phyloP scores from a whole-genome alignment of 352 stramenopile species.

The Globisporangium cystogenes region DNA sequence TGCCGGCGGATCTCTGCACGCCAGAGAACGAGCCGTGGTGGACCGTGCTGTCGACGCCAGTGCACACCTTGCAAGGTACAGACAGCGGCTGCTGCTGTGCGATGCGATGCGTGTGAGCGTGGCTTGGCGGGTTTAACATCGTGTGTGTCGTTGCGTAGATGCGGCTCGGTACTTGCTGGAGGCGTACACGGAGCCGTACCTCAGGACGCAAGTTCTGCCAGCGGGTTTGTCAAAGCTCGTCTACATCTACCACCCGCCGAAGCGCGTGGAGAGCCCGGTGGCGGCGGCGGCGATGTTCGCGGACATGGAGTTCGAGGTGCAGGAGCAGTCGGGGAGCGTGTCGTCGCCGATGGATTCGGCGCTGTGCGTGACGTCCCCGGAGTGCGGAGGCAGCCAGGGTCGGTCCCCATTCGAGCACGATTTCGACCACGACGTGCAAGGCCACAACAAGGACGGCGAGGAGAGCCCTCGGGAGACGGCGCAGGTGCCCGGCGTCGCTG shows the following conservation, averaged over 20 bases:
- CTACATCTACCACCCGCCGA: conserved; percentile 59
- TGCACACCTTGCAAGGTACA: conserved; percentile 83
- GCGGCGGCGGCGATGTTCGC: conserved; percentile 22
- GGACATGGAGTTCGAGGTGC: conserved; percentile 38
- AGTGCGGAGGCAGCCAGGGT: conserved; percentile 64
- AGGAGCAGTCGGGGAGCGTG: conserved; percentile 29
- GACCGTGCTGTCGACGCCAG: conserved; percentile 54
- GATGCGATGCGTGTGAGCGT: conserved; percentile 2
- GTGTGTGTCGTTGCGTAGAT: conserved; percentile 59
- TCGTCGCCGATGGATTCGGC: conserved; percentile 61
- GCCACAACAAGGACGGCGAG: conserved; percentile 38
- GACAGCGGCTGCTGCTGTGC: conserved; percentile 3
- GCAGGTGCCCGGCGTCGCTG: conserved; percentile 27
- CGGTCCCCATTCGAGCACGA: conserved; percentile 70
- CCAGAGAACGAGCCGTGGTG: conserved; percentile 59
- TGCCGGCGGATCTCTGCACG: conserved; percentile 57
- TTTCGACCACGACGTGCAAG: conserved; percentile 64
- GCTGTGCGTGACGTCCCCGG: conserved; percentile 66
- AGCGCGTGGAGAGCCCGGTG: conserved; percentile 45
- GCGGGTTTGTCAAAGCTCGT: conserved; percentile 70
- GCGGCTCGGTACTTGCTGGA: conserved; percentile 70
- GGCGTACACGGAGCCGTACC: conserved; percentile 75
- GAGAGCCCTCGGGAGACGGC: conserved; percentile 46
- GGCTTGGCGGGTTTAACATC: conserved; percentile 53
- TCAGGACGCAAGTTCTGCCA: conserved; percentile 68